A percentile compares a stretch with the other conserved stretches of the same genome.
Conservation (phyloP, 2,329 filamentous ascomycete genomes). For the Monilinia fructicola region DNA sequence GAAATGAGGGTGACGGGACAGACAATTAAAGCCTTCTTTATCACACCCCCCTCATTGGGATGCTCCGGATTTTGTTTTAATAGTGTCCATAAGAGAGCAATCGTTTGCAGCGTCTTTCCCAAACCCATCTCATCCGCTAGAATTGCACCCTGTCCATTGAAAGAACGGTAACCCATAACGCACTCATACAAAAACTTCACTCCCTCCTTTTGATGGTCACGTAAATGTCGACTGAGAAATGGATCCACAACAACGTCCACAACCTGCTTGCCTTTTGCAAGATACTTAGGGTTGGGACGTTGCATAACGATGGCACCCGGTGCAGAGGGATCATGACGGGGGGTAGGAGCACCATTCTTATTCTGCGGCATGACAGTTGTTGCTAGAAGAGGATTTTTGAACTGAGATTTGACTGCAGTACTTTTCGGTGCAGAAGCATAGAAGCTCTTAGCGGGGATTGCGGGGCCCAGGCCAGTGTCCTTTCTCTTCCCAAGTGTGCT, state of each 20-base stretch:
- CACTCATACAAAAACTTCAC: conserved; percentile 73
- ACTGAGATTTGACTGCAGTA: conserved; percentile 47
- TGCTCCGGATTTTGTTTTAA: conserved; percentile 69
- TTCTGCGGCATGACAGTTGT: conserved; percentile 51
- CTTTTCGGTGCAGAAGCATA: conserved; percentile 43
- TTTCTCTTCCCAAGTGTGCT: conserved; percentile 34
- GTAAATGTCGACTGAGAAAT: conserved; percentile 59
- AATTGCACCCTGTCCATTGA: conserved; percentile 67
- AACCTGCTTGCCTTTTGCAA: conserved; percentile 61
- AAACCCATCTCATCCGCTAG: conserved; percentile 75
- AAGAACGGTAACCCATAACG: conserved; percentile 69
- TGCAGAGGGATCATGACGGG: conserved; percentile 63
- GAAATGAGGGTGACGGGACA: conserved; percentile 71
- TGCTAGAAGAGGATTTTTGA: conserved; percentile 61
- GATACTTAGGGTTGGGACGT: conserved; percentile 48
- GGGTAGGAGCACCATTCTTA: conserved; percentile 50
- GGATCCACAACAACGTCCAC: conserved; percentile 75
- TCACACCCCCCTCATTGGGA: conserved; percentile 53
- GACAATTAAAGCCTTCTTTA: conserved; percentile 70
- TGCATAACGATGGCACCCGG: conserved; percentile 67
- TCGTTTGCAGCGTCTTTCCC: conserved; percentile 72
- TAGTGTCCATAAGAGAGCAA: conserved; percentile 68
- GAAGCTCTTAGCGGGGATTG: conserved; percentile 44
- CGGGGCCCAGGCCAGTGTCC: conserved; percentile 32
- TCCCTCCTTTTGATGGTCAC: conserved; percentile 67